Percentiles rank a stretch among this genome's conserved stretches.
Evolutionary conservation across 1,139 yeast genomes (phyloP).

Genomic region (Hemisphaericaspora xylanilytica): DNA sequence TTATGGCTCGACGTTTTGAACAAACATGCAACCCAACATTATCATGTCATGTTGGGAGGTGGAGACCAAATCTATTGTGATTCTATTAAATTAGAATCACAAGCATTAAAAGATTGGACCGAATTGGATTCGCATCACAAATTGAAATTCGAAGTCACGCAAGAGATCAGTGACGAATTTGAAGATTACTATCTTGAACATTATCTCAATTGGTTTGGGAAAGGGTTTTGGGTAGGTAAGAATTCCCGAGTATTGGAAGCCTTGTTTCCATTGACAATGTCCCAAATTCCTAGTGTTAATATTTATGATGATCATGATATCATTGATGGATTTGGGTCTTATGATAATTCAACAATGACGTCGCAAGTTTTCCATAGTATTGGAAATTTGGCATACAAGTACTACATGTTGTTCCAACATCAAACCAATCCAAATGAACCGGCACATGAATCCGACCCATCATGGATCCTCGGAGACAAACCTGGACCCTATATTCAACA

Average conservation of each 20-base stretch:
- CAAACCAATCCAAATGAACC: conserved; percentile 55
- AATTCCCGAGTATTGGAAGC: conserved; percentile 63
- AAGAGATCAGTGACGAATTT: conserved; percentile 52
- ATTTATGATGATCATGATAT: conserved; percentile 91
- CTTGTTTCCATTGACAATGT: conserved; percentile 70
- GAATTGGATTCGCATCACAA: conserved; percentile 50
- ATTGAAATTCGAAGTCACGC: conserved; percentile 31
- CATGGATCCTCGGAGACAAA: conserved; percentile 54
- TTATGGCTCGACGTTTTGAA: conserved; percentile 83
- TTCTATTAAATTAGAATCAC: conserved; percentile 61
- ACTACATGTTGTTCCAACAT: conserved; percentile 90
- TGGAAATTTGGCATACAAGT: conserved; percentile 78
- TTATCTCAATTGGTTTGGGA: conserved; percentile 85
- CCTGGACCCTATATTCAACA: conserved; percentile 69
- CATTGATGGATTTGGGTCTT: conserved; percentile 94
- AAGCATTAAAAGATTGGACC: conserved; percentile 62
- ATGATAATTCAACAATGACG: conserved; percentile 69
- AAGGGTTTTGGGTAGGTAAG: conserved; percentile 78
- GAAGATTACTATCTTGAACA: conserved; percentile 66
- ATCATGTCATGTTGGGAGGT: conserved; percentile 95
- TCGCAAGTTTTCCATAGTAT: conserved; percentile 65
- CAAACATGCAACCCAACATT: conserved; percentile 59
- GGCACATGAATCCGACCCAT: conserved; percentile 42
- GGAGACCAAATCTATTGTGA: conserved; percentile 96
- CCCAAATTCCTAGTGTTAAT: conserved; percentile 81